phyloP scores from a whole-genome alignment of 768 basidiomycete species.

The Tulasnella sp. region DNA sequence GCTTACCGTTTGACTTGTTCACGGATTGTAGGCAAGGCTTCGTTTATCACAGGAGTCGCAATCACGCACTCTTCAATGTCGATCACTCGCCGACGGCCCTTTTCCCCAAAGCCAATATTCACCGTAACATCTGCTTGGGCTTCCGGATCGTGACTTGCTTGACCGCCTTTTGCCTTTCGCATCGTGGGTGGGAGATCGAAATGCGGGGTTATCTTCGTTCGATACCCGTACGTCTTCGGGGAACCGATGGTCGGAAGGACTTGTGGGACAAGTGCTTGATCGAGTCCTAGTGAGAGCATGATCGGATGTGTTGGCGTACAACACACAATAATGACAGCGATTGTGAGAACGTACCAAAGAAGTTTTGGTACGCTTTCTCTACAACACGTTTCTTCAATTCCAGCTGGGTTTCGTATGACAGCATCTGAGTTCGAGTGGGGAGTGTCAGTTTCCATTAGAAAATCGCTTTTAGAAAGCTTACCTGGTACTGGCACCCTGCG shows the following conservation, averaged over 20 bases:
- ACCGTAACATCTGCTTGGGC: conserved; percentile 26
- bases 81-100: conserved; percentile 58
- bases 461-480: conserved; percentile 23
- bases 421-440: conserved; percentile 41
- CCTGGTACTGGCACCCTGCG: conserved; percentile 92
- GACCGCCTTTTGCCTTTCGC: conserved; percentile 25
- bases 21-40: conserved; percentile 47
- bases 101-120: conserved; percentile 79
- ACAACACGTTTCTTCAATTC: conserved; percentile 78
- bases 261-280: conserved; percentile 43
- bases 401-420: conserved; percentile 78
- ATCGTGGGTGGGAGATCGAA: conserved; percentile 63
- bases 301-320: neutral
- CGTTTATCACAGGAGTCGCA: conserved; percentile 67
- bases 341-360: conserved; percentile 37
- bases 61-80: conserved; percentile 99
- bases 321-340: neutral
- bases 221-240: conserved; percentile 80
- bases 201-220: conserved; percentile 96
- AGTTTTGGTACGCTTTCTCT: conserved; percentile 68
- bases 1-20: conserved; percentile 55
- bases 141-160: conserved; percentile 31
- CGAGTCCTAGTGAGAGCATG: conserved; percentile 35
- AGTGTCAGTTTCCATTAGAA: conserved; percentile 7
- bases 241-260: conserved; percentile 71